phyloP scores from a whole-genome alignment of 176 grass and related monocot genomes.

The Ananas comosus region DNA sequence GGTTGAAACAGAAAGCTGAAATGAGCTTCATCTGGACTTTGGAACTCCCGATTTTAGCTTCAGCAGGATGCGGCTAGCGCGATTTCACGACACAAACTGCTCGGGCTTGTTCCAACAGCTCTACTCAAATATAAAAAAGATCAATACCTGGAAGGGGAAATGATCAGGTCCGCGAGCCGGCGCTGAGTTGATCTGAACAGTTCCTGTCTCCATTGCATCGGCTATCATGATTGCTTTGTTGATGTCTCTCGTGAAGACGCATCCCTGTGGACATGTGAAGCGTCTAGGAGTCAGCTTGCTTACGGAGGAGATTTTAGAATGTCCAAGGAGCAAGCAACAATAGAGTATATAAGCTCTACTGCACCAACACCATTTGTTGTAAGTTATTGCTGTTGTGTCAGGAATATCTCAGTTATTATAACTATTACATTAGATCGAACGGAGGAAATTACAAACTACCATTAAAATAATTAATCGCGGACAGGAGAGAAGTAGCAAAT shows the following conservation, averaged over 20 bases:
- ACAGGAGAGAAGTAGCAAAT: no score
- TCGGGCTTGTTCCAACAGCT: no score
- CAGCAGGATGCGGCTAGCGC: no score
- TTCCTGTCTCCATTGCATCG: conserved; percentile 87
- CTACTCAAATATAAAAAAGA: not conserved
- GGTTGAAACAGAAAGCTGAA: no score
- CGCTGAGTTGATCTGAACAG: conserved; percentile 94
- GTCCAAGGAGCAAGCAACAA: not conserved
- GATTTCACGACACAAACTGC: not conserved
- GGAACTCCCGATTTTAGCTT: no score
- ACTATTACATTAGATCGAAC: no score
- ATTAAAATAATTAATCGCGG: no score
- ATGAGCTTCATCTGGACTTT: no score
- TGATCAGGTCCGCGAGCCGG: conserved; percentile 93
- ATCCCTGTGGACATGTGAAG: conserved; percentile 46
- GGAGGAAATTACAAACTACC: no score
- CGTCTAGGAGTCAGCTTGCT: not conserved
- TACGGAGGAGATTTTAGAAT: not conserved
- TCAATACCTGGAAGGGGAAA: conserved; percentile 87
- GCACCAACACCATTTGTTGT: no score
- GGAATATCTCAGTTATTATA: no score
- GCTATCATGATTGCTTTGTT: conserved; percentile 94
- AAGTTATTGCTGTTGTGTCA: no score
- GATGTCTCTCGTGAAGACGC: conserved; percentile 86
- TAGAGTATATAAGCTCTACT: not conserved